Conservation (phyloP, 1,139 yeast species). For the Yamadazyma mexicana region DNA sequence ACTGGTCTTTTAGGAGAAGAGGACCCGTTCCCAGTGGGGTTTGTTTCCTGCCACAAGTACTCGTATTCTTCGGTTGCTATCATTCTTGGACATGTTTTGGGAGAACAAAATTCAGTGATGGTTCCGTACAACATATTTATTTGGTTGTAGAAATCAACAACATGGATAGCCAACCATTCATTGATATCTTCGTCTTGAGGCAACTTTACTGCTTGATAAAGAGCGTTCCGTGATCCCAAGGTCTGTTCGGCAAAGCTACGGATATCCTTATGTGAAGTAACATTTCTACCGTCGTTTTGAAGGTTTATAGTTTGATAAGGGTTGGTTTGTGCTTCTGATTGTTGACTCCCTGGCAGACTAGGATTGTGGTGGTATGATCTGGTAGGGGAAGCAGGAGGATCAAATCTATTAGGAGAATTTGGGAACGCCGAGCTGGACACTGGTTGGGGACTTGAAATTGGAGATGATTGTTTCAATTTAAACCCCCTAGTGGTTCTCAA, state of each 20-base stretch:
- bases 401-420: conserved; percentile 21
- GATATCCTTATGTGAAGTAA: conserved; percentile 66
- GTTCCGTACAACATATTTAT: conserved; percentile 96
- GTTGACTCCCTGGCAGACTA: conserved; percentile 4
- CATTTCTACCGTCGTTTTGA: conserved; percentile 23
- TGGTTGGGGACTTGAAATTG: conserved; percentile 45
- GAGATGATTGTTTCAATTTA: conserved; percentile 43
- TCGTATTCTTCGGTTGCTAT: conserved; percentile 96
- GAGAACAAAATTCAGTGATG: conserved; percentile 94
- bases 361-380: conserved; percentile 4
- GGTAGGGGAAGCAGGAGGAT: conserved; percentile 9
- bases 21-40: conserved; percentile 41
- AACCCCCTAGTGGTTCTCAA: conserved; percentile 57
- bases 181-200: conserved; percentile 91
- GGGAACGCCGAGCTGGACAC: conserved; percentile 36
- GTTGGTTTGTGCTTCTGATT: conserved; percentile 15
- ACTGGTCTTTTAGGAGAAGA: conserved; percentile 52
- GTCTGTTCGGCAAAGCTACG: conserved; percentile 92
- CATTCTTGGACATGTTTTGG: conserved; percentile 90
- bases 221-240: conserved; percentile 85
- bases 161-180: conserved; percentile 97
- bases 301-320: conserved; percentile 29
- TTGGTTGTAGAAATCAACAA: conserved; percentile 89
- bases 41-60: conserved; percentile 88
- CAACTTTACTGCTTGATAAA: conserved; percentile 88